A percentile compares a stretch with the other conserved stretches of the same genome.
phyloP scores from a whole-genome alignment of 2,329 filamentous ascomycete genomes.

The Aureobasidium melanogenum region DNA sequence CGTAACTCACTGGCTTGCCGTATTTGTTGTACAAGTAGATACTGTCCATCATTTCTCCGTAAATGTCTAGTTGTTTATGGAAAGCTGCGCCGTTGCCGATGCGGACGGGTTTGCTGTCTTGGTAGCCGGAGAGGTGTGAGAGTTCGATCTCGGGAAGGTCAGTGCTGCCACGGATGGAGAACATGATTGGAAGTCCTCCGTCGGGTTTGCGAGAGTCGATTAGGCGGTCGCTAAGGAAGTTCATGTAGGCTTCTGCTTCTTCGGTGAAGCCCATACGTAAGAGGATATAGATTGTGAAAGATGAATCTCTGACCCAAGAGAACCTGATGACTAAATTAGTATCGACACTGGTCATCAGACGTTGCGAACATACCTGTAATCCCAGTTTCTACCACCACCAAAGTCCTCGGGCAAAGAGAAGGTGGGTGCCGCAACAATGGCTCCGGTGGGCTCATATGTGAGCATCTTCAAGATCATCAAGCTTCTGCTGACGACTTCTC shows the following conservation, averaged over 20 bases:
- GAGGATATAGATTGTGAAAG: conserved; percentile 68
- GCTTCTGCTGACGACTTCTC: conserved; percentile 62
- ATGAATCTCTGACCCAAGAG: conserved; percentile 65
- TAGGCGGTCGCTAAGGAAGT: conserved; percentile 66
- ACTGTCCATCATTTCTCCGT: conserved; percentile 50
- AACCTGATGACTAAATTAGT: conserved; percentile 35
- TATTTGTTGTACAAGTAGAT: conserved; percentile 52
- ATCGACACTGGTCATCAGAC: too few relatives aligned
- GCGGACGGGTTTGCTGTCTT: conserved; percentile 60
- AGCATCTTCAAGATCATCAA: conserved; percentile 67
- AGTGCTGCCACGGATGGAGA: conserved; percentile 63
- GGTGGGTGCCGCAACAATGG: conserved; percentile 66
- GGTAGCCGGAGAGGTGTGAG: conserved; percentile 62
- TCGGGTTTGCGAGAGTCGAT: conserved; percentile 50
- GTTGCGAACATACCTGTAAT: conserved; percentile 37
- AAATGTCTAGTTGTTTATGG: conserved; percentile 71
- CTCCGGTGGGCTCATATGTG: conserved; percentile 69
- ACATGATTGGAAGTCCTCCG: conserved; percentile 68
- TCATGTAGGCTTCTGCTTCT: conserved; percentile 71
- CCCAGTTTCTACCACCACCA: conserved; percentile 54
- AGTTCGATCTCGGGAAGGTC: conserved; percentile 65
- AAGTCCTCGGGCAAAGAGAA: conserved; percentile 49
- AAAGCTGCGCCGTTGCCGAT: conserved; percentile 71
- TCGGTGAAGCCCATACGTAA: conserved; percentile 66
- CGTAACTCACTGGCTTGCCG: conserved; percentile 59